Evolutionary conservation across 1,284 basidiomycete species (phyloP), one percentile per base, ranked within the genome.

Genomic region (Marasmius fiardii): DNA sequence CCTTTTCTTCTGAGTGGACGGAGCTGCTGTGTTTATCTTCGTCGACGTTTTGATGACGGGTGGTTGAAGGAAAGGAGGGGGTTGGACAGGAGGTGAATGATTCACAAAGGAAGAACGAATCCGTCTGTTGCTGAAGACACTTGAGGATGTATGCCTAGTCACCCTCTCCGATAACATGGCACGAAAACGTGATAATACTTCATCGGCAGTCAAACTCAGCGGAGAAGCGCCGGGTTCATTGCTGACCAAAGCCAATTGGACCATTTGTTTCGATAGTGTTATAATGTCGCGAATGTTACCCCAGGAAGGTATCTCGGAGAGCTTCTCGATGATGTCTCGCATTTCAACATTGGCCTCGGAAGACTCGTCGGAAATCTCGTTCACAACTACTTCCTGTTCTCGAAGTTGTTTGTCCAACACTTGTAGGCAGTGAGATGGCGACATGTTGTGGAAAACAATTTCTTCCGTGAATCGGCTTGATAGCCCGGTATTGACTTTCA

Each of bases 381-480:
- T 60, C 31, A 79, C 59, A 3, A 56, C 41, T 35, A 85, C 69
- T 0, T 68, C 58, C 24, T 71, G 68, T 67, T 78, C 80, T 53
- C 61, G 60, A 33, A 88, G 66, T 56, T 79, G 72, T 52, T 71
- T 74, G 31, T 67, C 62, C 20, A 88, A 66, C 8, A 88, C 67
- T 49, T 76, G 60, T 50, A 87, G 63, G 61, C 84, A 86, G 23
- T 75, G 65, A 14, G 71, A 68, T 7, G 83, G 71, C 21, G 66
- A 53, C 70, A 88, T 77, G 60, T 86, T 79, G 16, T 61, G 56
- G 71, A 88, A 85, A 34, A 69, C 56, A 26, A 88, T 71, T 55
- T 81, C 77, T 37, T 85, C 81, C 1, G 83, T 77, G 72, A 88
- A 88, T 16, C 86, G 81, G 68, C 86, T 87, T 5, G 84, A 77